Base-by-base conservation (phyloP, 345 rosid genomes). In the Abelmoschus esculentus region DNA sequence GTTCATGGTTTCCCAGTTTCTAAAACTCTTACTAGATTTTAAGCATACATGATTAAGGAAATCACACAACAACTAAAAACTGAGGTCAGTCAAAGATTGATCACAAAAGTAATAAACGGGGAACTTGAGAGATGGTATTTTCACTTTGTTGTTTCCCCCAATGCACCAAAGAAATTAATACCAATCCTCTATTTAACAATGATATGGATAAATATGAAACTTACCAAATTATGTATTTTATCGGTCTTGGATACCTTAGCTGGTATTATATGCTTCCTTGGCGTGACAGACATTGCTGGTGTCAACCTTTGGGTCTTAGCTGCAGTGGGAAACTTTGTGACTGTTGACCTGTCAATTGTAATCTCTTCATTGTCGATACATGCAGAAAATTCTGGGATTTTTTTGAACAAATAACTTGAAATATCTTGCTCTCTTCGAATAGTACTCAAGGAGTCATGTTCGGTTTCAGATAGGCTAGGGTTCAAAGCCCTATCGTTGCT, bases 401-500 rank as follows among this genome's bases (percentile, higher is more conserved):
- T 84, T 60, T 79, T 77, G 68, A 61, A 76, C 70, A 72, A 69
- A 68, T 73, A 80, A 77, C 75, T 77, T 18, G 85, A 82, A 58
- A 76, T 78, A 67, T 80, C 83, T n/a, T 69, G 77, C 29, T 77
- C 76, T 73, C 86, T 84, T 66, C 74, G 87, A 3, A 85, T 56
- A 66, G 86, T 85, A 73, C 77, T 83, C 18, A 74, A 42, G 15
- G 86, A 88, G 50, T 87, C 88, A 18, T 79, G 83, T 63, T 86
- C 90, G 8, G 81, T 81, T 70, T 76, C 90, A 68, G 96, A 86
- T 53, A 69, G 76, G 69, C 83, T 80, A 42, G 95, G 95, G 75
- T 93, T 88, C 70, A 88, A 67, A 42, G 85, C 85, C 81, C 96
- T 83, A 64, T 89, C 88, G 18, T 87, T 84, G 74, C 93, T 80